Base-by-base conservation (phyloP, 2,329 filamentous ascomycete genomes). In the Venturia aucupariae region DNA sequence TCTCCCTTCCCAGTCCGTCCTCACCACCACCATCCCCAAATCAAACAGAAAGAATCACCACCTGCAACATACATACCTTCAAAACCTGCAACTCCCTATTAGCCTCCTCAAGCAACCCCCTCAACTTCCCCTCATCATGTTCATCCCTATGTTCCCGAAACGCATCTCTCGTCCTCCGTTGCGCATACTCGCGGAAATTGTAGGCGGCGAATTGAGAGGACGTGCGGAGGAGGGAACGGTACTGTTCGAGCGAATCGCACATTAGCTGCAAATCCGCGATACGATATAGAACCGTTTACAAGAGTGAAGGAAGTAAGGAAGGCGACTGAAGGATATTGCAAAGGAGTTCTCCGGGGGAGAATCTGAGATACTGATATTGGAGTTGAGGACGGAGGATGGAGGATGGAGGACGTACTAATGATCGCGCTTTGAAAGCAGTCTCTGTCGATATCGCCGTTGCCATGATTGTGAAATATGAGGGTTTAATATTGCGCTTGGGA, bases 151-250 rank as follows among this genome's bases (percentile, higher is more conserved):
- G 84, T 75, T 96, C 91, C 71, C 89, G 85, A 77, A 97, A 99
- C 4, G 90, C 88, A 80, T 97, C 94, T 75, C 84, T 85, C 74
- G 94, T 96, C 76, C 93, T 86, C 73, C 94, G 88, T 77, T 87
- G 89, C 63, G 94, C 92, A 77, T 99, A 99, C 76, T 97, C 93
- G 78, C 94, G 86, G 83, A 97, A 99, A 79, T 97, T 99, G 82
- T 97, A 99, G 70, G 89, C 86, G 67, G 91, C 85, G 77, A 99
- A 97, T 73, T 96, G 90, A 67, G 84, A 82, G 67, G 91, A 87
- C 76, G 94, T 89, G 70, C 92, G 89, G 72, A 97, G 82, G 71
- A 99, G 81, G 72, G 93, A 93, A 69, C 94, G 92, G 78, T 96
- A 97, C 92, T 96, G 68, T 62, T 30, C 35, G 30, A 27, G 35